Percentiles rank a stretch among this genome's conserved stretches.
Evolutionary conservation across 805 yeast genomes (phyloP).

Genomic region (Kazachstania kunashirensis): DNA sequence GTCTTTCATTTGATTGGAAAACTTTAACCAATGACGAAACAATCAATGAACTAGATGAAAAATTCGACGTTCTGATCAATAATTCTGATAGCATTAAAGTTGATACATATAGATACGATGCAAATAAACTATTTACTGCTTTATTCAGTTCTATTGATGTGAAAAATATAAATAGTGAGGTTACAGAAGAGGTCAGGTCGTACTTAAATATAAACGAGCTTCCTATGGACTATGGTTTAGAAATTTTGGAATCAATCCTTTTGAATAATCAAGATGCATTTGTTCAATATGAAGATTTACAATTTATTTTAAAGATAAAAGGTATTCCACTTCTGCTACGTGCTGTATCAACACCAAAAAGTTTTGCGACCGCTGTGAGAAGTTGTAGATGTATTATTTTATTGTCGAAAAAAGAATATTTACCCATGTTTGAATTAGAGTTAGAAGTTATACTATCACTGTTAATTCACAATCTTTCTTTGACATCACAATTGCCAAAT

Average conservation of each 20-base stretch:
- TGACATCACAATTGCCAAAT: slow-evolving; percentile 41
- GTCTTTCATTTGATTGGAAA: slow-evolving; percentile 25
- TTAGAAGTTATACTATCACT: slow-evolving; percentile 72
- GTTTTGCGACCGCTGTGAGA: slow-evolving; percentile 63
- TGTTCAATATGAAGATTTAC: slow-evolving; percentile 50
- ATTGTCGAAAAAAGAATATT: slow-evolving; percentile 47
- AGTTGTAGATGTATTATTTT: slow-evolving; percentile 62
- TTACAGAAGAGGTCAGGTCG: slow-evolving; percentile 3
- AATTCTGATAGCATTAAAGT: slow-evolving; percentile 36
- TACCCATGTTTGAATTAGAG: slow-evolving; percentile 59
- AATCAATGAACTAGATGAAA: slow-evolving; percentile 24
- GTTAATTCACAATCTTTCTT: slow-evolving; percentile 60
- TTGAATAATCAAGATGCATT: slow-evolving; percentile 53
- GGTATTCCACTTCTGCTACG: slow-evolving; percentile 71
- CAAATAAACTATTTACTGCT: slow-evolving; percentile 60
- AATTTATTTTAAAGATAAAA: slow-evolving; percentile 52
- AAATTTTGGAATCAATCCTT: slow-evolving; percentile 70
- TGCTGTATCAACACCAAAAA: slow-evolving; percentile 42
- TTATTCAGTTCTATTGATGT: slow-evolving; percentile 44
- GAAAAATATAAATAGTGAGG: background rate
- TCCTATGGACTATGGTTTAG: slow-evolving; percentile 64
- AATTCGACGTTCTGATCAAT: slow-evolving; percentile 36
- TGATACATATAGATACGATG: slow-evolving; percentile 53
- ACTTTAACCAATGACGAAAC: background rate
- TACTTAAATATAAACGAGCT: slow-evolving; percentile 44